These are phyloP conservation scores for Papiliotrema fonsecae DNA, from an alignment of 1,284 basidiomycete species.

Conservation along the genomic window DNA sequence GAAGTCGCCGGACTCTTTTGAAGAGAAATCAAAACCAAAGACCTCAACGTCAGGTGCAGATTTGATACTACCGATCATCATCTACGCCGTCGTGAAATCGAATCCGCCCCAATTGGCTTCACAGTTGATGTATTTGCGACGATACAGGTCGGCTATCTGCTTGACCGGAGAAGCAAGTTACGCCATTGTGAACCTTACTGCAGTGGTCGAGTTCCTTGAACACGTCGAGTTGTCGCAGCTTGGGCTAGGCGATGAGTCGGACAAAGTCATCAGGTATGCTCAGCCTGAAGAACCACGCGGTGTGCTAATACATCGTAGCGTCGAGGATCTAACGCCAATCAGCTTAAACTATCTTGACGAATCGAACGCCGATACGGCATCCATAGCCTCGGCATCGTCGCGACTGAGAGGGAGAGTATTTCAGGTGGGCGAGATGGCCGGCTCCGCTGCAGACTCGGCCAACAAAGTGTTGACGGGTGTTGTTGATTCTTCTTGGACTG, in stretches of 20 bases:
- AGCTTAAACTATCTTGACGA: slow-evolving; percentile 52
- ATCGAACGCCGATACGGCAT: slow-evolving; percentile 37
- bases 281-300: background rate
- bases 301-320: slow-evolving; percentile 39
- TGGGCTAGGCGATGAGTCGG: slow-evolving; percentile 62
- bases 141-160: slow-evolving; percentile 67
- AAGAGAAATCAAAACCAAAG: slow-evolving; percentile 7
- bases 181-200: slow-evolving; percentile 87
- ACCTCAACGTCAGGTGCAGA: slow-evolving; percentile 44
- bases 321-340: slow-evolving; percentile 70
- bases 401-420: slow-evolving; percentile 63
- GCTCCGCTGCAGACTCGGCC: slow-evolving; percentile 61
- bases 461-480: slow-evolving; percentile 79
- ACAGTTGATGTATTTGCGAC: slow-evolving; percentile 77
- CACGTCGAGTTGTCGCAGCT: slow-evolving; percentile 80
- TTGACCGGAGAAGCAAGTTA: slow-evolving; percentile 81
- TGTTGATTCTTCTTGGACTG: slow-evolving; percentile 75
- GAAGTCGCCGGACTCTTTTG: background rate
- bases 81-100: slow-evolving; percentile 82
- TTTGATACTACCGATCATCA: slow-evolving; percentile 67
- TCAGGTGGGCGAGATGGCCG: slow-evolving; percentile 69
- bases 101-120: slow-evolving; percentile 81
- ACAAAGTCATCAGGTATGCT: slow-evolving; percentile 55
- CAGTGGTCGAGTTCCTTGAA: slow-evolving; percentile 88
- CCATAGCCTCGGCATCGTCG: slow-evolving; percentile 42